A percentile compares a stretch with the other conserved stretches of the same genome.
phyloP scores from a whole-genome alignment of 768 basidiomycete species.

The Pisolithus marmoratus region DNA sequence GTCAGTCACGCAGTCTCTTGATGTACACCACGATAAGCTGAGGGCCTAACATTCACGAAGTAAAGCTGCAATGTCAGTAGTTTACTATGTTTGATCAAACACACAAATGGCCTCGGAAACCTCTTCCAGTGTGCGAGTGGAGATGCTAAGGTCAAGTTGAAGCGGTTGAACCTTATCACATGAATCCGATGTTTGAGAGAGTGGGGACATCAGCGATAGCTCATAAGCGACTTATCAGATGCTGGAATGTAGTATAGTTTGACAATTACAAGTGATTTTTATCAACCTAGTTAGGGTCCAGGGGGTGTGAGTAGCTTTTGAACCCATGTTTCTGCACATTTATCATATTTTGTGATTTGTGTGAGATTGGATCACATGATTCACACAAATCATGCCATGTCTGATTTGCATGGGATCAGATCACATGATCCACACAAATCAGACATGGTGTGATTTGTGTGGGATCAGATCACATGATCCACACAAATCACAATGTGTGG shows the following conservation, averaged over 20 bases:
- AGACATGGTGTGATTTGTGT: too few relatives aligned
- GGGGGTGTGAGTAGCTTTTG: too few relatives aligned
- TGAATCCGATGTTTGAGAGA: conserved; percentile 14
- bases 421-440: too few relatives aligned
- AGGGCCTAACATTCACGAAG: conserved; percentile 23
- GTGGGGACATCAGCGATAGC: conserved; percentile 15
- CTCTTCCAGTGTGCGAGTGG: conserved; percentile 33
- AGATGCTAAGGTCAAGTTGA: conserved; percentile 10
- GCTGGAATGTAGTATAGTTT: conserved; percentile 10
- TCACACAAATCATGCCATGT: too few relatives aligned
- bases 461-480: too few relatives aligned
- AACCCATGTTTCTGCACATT: too few relatives aligned
- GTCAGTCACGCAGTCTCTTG: conserved; percentile 24
- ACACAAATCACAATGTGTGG: too few relatives aligned
- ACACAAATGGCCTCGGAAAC: conserved; percentile 27
- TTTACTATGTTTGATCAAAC: conserved; percentile 29
- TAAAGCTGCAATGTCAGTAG: conserved; percentile 15
- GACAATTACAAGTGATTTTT: too few relatives aligned
- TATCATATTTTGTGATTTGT: too few relatives aligned
- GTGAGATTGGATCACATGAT: too few relatives aligned
- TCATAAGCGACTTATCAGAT: conserved; percentile 14
- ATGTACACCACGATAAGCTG: conserved; percentile 17
- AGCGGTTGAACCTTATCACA: conserved; percentile 13
- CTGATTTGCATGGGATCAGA: too few relatives aligned
- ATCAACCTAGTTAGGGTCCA: too few relatives aligned